phyloP scores from a whole-genome alignment of 495 filamentous ascomycete genomes.

The Penicillium flavigenum region DNA sequence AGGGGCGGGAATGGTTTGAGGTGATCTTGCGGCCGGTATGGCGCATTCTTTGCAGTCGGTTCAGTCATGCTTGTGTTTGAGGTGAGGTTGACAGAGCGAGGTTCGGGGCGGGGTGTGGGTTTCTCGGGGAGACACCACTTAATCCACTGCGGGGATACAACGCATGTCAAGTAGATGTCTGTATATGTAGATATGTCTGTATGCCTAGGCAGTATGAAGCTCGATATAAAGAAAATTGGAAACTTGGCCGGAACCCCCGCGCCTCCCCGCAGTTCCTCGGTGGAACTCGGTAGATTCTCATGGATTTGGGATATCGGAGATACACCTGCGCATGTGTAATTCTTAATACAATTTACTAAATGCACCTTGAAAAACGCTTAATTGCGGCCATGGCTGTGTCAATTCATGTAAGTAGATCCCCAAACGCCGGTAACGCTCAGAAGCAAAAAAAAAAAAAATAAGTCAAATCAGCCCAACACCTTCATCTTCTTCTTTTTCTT shows the following conservation, averaged over 20 bases:
- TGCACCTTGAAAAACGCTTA: neutral
- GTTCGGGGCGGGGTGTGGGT: slow-evolving; percentile 22
- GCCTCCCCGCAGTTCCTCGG: slow-evolving; percentile 21
- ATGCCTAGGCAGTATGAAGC: neutral
- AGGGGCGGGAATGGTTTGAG: slow-evolving; percentile 8
- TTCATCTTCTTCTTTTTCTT: slow-evolving; percentile 95
- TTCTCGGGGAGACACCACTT: slow-evolving; percentile 23
- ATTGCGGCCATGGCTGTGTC: neutral
- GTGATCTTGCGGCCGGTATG: slow-evolving; percentile 10
- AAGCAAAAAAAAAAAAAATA: neutral
- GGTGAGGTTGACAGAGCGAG: slow-evolving; percentile 14
- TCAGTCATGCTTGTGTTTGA: slow-evolving; percentile 21
- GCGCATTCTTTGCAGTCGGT: neutral
- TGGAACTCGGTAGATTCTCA: slow-evolving; percentile 20
- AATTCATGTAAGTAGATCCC: slow-evolving; percentile 5
- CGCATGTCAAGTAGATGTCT: neutral
- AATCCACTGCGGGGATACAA: slow-evolving; percentile 23
- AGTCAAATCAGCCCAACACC: slow-evolving; percentile 55
- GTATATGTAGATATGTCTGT: neutral
- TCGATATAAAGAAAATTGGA: neutral
- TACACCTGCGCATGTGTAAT: neutral
- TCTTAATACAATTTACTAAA: neutral
- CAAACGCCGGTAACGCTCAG: slow-evolving; percentile 6
- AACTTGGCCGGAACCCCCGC: slow-evolving; percentile 9
- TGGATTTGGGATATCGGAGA: neutral